Conservation (phyloP, 1,284 basidiomycete genomes). For the Stereum hirsutum region DNA sequence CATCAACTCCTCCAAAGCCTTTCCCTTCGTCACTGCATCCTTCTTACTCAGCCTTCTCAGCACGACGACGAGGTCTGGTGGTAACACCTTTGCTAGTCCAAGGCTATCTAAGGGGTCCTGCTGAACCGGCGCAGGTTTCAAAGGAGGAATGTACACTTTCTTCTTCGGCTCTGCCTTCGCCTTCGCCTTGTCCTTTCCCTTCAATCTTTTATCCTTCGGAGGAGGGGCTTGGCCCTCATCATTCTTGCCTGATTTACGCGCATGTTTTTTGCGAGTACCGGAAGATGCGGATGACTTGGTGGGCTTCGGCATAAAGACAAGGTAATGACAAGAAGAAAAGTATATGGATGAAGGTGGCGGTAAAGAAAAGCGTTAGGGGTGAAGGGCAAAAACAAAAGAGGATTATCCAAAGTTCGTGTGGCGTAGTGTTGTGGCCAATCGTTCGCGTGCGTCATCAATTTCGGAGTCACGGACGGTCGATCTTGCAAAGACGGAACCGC, state of each 20-base stretch:
- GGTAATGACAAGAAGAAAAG: too few relatives aligned
- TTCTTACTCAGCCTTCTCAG: slow-evolving; percentile 85
- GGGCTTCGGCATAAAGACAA: too few relatives aligned
- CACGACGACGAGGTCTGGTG: slow-evolving; percentile 80
- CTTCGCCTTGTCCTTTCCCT: slow-evolving; percentile 44
- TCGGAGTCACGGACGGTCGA: too few relatives aligned
- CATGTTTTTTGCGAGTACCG: slow-evolving; percentile 82
- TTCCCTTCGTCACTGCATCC: slow-evolving; percentile 79
- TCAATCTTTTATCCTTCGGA: slow-evolving; percentile 35
- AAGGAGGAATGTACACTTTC: slow-evolving; percentile 80
- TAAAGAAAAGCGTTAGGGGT: too few relatives aligned
- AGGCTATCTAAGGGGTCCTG: slow-evolving; percentile 89
- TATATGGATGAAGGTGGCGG: too few relatives aligned
- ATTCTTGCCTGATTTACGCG: slow-evolving; percentile 39
- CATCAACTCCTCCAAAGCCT: slow-evolving; percentile 82
- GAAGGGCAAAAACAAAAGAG: too few relatives aligned
- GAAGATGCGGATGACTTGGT: slow-evolving; percentile 73
- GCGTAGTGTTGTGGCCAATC: too few relatives aligned
- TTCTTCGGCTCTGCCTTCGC: slow-evolving; percentile 58
- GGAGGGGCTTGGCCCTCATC: slow-evolving; percentile 18
- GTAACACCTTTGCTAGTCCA: slow-evolving; percentile 70
- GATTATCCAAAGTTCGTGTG: too few relatives aligned
- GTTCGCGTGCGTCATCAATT: too few relatives aligned
- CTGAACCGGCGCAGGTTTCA: slow-evolving; percentile 76
- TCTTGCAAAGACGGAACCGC: too few relatives aligned